Percentiles rank a stretch among this genome's conserved stretches.
Conservation (phyloP, 2,329 filamentous ascomycete species). For the Fusarium sororula region DNA sequence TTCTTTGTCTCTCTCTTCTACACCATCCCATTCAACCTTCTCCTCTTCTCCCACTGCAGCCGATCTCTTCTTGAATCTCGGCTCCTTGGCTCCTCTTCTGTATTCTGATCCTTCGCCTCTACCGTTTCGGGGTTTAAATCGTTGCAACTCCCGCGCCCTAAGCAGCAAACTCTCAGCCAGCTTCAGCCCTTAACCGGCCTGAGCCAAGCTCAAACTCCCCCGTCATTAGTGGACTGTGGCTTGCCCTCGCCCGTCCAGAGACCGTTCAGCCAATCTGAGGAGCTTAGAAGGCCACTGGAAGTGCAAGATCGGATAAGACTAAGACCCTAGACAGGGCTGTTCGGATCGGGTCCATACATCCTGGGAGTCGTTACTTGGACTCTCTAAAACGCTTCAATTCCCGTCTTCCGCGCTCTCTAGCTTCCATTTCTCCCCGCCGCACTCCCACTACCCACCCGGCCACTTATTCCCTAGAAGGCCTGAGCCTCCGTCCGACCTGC, state of each 20-base stretch:
- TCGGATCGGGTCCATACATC: constrained; percentile 1
- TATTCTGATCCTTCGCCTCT: neutral
- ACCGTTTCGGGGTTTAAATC: constrained; percentile 22
- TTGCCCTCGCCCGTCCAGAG: constrained; percentile 11
- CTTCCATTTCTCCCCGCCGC: constrained; percentile 12
- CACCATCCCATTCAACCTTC: neutral
- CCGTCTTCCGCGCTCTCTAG: constrained; percentile 32
- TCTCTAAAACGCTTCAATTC: constrained; percentile 31
- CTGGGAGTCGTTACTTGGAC: neutral
- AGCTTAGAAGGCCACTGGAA: constrained; percentile 13
- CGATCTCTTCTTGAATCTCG: constrained; percentile 20
- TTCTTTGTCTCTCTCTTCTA: constrained; percentile 1
- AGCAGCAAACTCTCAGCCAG: constrained; percentile 26
- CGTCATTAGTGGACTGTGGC: constrained; percentile 26
- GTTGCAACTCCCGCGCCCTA: constrained; percentile 27
- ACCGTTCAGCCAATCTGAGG: neutral
- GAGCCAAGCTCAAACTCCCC: constrained; percentile 19
- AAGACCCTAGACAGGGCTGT: constrained; percentile 26
- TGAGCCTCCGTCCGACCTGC: constrained; percentile 16
- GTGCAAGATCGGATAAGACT: constrained; percentile 27
- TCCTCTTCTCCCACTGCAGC: neutral
- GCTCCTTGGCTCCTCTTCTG: constrained; percentile 15
- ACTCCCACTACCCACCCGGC: constrained; percentile 10
- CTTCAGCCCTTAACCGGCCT: neutral
- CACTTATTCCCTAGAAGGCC: constrained; percentile 13